Percentiles rank a stretch among this genome's conserved stretches.
These are phyloP conservation scores for Lumnitzera littorea DNA, from an alignment of 345 rosid species.

Conservation along the genomic window DNA sequence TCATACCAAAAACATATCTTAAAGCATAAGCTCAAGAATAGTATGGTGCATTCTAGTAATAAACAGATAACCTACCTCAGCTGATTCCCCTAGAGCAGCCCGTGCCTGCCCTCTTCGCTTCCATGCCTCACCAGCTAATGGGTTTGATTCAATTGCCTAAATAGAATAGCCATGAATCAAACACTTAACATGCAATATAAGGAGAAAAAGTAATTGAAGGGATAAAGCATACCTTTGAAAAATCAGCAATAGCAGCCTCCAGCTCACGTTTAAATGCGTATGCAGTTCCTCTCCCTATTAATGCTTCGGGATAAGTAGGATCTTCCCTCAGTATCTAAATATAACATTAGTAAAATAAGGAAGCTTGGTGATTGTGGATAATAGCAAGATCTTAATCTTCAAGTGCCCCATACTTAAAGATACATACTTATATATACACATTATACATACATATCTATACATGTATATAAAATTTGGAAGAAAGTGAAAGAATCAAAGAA, in stretches of 20 bases:
- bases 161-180: slow-evolving; percentile 7
- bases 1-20: too few species aligned
- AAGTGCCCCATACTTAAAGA: background rate
- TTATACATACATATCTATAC: too few species aligned
- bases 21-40: too few species aligned
- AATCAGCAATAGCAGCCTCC: slow-evolving; percentile 78
- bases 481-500: too few species aligned
- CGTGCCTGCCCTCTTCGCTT: slow-evolving; percentile 98
- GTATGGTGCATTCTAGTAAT: too few species aligned
- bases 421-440: too few species aligned
- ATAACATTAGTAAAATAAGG: slow-evolving; percentile 8
- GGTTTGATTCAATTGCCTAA: slow-evolving; percentile 85
- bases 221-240: slow-evolving; percentile 57
- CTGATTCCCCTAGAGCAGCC: slow-evolving; percentile 88
- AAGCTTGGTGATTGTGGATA: background rate
- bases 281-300: slow-evolving; percentile 97
- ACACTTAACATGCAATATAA: slow-evolving; percentile 1
- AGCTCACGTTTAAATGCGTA: slow-evolving; percentile 89
- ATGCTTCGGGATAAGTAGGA: slow-evolving; percentile 85
- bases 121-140: slow-evolving; percentile 98
- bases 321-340: slow-evolving; percentile 76
- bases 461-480: too few species aligned
- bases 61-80: slow-evolving; percentile 42
- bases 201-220: background rate
- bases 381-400: slow-evolving; percentile 2